Percentiles rank a stretch among this genome's conserved stretches.
phyloP scores from a whole-genome alignment of 208 protist genomes.

The Kentomonas sorsogonicus region DNA sequence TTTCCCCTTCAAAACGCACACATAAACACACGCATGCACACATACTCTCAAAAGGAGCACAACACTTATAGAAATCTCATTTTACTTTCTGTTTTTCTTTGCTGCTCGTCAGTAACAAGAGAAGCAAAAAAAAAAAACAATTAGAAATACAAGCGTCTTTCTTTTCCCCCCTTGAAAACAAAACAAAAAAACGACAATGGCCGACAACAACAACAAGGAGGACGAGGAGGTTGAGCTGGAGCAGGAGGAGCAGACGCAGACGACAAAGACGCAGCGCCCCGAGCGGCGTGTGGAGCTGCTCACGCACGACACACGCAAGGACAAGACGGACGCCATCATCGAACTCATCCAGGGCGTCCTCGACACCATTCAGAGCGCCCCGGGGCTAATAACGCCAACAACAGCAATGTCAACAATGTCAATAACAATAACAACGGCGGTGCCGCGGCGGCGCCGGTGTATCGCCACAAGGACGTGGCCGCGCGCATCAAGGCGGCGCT shows the following conservation, averaged over 20 bases:
- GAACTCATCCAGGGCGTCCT: slow-evolving; percentile 56
- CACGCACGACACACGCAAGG: slow-evolving; percentile 52
- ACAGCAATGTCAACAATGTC: background rate
- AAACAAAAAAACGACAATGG: background rate
- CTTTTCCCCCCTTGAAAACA: background rate
- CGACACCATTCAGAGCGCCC: slow-evolving; percentile 23
- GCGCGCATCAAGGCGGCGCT: slow-evolving; percentile 57
- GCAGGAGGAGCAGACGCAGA: slow-evolving; percentile 17
- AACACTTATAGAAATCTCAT: no score
- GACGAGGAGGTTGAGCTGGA: slow-evolving; percentile 47
- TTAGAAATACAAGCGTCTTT: background rate
- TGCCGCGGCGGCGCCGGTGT: slow-evolving; percentile 20
- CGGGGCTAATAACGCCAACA: background rate
- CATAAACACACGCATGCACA: no score
- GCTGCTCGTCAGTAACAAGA: background rate
- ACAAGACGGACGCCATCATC: slow-evolving; percentile 55
- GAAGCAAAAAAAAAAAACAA: slow-evolving; percentile 4
- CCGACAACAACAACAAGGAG: slow-evolving; percentile 29
- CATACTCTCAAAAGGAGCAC: no score
- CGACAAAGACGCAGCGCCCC: slow-evolving; percentile 22
- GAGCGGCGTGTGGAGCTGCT: slow-evolving; percentile 30
- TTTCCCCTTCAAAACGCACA: background rate
- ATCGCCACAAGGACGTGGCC: slow-evolving; percentile 73
- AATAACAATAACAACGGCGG: slow-evolving; percentile 5
- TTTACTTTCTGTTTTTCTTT: slow-evolving; percentile 1